Evolutionary conservation across 2,329 filamentous ascomycete species (phyloP), one percentile per base, ranked within the genome.

Genomic region (Penicillium capsulatum): DNA sequence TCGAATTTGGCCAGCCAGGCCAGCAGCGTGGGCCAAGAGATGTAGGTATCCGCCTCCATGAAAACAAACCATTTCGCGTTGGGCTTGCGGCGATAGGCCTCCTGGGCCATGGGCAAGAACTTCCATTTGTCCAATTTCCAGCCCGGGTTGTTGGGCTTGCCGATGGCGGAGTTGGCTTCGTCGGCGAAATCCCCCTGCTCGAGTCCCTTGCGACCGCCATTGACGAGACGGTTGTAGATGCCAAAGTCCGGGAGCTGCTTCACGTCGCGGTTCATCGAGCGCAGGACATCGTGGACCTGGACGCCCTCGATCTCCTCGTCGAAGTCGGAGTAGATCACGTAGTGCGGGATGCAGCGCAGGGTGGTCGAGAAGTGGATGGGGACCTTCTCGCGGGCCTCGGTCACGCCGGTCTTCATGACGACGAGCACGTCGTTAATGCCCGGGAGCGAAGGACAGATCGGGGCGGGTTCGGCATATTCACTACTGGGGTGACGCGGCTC

Each of bases 111-210:
- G 5, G 75, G 75, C 14, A 79, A 58, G 46, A 76, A 74, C 54
- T 78, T 79, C 75, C 75, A 79, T 48, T 78, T 78, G 47, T 79
- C 75, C 26, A 79, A 61, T 40, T 66, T 70, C 75, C 69, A 67
- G 39, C 68, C 67, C 7, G 71, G 59, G 44, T 71, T 72, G 54
- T 75, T 73, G 7, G 64, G 65, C 38, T 68, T 69, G 10, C 61
- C 64, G 8, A 58, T 54, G 17, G 59, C 57, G 6, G 64, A 65
- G 47, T 64, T 68, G 45, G 59, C 65, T 46, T 60, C 63, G 38
- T 66, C 63, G 15, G 54, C 55, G 34, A 61, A 61, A 33, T 66
- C 64, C 13, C 50, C 45, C 9, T 56, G 48, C n/a, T 61, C 58
- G n/a, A 73, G 64, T 13, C 66, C 67, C 11, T 65, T 54, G 36